Base-by-base conservation (phyloP, 768 basidiomycete genomes). In the Lentinula aciculospora region DNA sequence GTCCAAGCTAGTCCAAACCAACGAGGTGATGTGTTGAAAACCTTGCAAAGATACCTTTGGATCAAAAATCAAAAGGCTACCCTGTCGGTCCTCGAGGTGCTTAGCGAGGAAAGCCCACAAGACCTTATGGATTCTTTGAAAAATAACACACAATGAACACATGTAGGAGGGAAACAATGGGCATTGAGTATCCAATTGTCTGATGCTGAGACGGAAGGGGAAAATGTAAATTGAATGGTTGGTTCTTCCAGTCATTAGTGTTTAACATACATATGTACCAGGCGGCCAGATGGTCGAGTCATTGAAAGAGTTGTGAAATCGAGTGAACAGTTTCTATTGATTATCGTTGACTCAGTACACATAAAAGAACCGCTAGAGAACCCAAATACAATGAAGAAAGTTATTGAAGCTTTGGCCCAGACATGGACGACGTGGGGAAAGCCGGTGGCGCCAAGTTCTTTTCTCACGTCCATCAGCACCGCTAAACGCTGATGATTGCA, bases 391-490 rank as follows among this genome's bases (percentile, higher is more conserved):
- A 39, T 39, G 37, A 44, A 23, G 42, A 44, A 21, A 44, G 21
- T 12, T 7, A 48, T 48, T 29, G 27, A 27, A 15, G 28, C 46
- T 48, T 48, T 48, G 25, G 28, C n/a, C 46, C 46, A 48, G 15
- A 48, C 29, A 21, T 28, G 46, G 46, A n/a, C 25, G 42, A 21
- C 40, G 40, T 42, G 40, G 40, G n/a, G 17, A 9, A 10, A 44
- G 21, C 42, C 19, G 42, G 19, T 13, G 21, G 13, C 10, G 19
- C 19, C 19, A 19, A 17, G 3, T 48, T 23, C 13, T 48, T 28
- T 48, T 48, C 46, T 28, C 46, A 48, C 46, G 46, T 48, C 46
- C 46, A 48, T 48, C 46, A 48, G 29, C 28, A 28, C 29, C 46
- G 27, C 46, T 48, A 48, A 31, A 48, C 27, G 46, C 46, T 19